Base-by-base conservation (phyloP, 441 rosid genomes). In the Cnidoscolus chayamansa region DNA sequence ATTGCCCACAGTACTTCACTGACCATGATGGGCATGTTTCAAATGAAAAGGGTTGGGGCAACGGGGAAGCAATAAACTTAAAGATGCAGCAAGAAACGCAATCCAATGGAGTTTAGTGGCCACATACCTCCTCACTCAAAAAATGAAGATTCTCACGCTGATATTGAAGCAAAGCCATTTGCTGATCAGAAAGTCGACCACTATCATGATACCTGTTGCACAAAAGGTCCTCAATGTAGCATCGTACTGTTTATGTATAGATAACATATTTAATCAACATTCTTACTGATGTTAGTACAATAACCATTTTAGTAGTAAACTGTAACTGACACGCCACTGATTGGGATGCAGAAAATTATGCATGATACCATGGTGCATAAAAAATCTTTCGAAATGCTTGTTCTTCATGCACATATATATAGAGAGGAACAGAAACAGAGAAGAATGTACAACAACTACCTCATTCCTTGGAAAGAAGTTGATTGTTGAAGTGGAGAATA, bases 141-240 rank as follows among this genome's bases (percentile, higher is more conserved):
- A 91, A 90, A 84, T 91, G 98, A 68, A 93, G 97, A 79, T 93
- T 93, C 80, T 93, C 98, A 15, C 97, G 96, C 81, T 93, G 98
- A 81, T 92, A 94, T 72, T 94, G 99, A 83, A 94, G 81, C 77
- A 94, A 83, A 74, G 98, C 97, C 99, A 92, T 94, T 78, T 94
- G 99, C 84, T 94, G 98, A 78, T 94, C 99, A 76, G 97, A 94
- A 69, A 94, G 94, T 72, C 97, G 90, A 77, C 98, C 97, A 10
- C 91, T 95, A 70, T 94, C 98, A 81, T 93, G 92, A 84, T 94
- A 94, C 79, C 99, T 94, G 68, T 76, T 59, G 73, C 76, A 87
- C 65, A 58, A 57, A 77, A 67, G 71, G 54, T 57, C 25, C 56
- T 67, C 49, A 73, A 25, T 58, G 54, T 32, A 68, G 64, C 70